Evolutionary conservation across 2,329 filamentous ascomycete genomes (phyloP).

Genomic region (Phialemoniopsis sp.): DNA sequence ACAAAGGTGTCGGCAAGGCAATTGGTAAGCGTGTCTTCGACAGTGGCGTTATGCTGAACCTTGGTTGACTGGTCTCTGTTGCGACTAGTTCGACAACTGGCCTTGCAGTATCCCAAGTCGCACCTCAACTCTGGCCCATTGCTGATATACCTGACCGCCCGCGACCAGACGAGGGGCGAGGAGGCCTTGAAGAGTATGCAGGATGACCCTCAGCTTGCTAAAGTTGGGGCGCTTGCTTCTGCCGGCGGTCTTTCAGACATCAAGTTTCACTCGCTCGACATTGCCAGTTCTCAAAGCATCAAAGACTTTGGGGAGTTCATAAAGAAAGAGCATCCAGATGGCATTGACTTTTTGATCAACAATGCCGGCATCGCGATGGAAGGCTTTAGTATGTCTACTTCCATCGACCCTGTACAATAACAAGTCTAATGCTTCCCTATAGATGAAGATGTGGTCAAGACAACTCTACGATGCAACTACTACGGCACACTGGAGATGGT

Average conservation of each 20-base stretch:
- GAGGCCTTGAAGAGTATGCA: slow-evolving; percentile 37
- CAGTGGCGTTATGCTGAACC: too few relatives aligned
- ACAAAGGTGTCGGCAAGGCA: slow-evolving; percentile 32
- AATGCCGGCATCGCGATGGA: slow-evolving; percentile 45
- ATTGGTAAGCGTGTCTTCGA: slow-evolving; percentile 13
- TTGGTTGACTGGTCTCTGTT: slow-evolving; percentile 39
- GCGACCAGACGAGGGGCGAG: slow-evolving; percentile 40
- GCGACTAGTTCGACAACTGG: slow-evolving; percentile 44
- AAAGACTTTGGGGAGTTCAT: slow-evolving; percentile 33
- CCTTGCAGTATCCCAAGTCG: slow-evolving; percentile 46
- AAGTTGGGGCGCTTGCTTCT: slow-evolving; percentile 37
- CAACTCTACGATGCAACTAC: slow-evolving; percentile 47
- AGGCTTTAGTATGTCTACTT: slow-evolving; percentile 29
- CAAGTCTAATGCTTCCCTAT: neutral
- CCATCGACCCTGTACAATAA: neutral
- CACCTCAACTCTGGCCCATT: slow-evolving; percentile 39
- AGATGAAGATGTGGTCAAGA: slow-evolving; percentile 40
- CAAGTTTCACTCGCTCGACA: slow-evolving; percentile 41
- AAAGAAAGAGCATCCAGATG: slow-evolving; percentile 36
- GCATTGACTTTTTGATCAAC: slow-evolving; percentile 49
- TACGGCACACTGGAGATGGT: slow-evolving; percentile 43
- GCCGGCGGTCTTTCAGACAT: slow-evolving; percentile 37
- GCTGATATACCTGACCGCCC: slow-evolving; percentile 49
- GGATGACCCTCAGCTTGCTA: slow-evolving; percentile 35
- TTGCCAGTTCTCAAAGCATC: slow-evolving; percentile 39